Evolutionary conservation across 108 stramenopile genomes (phyloP), one percentile per base, ranked within the genome.

Genomic region (Phaeodactylum tricornutum): DNA sequence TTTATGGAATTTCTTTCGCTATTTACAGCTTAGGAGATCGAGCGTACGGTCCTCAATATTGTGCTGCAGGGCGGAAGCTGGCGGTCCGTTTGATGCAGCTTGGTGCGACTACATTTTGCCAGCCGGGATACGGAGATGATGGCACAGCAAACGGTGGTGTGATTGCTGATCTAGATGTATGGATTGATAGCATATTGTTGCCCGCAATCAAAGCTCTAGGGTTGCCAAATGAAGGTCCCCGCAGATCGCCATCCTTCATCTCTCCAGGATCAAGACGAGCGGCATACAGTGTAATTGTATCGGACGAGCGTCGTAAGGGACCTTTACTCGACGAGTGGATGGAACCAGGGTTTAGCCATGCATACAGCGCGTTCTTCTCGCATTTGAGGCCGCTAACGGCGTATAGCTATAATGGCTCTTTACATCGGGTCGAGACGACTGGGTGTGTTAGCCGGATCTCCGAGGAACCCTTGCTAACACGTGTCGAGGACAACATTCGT

Each of bases 51-150:
- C 78, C 75, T 14, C 74, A 77, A 34, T 90, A 81, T 54, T 85
- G 83, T 66, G 83, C 83, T 7, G 87, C 79, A 12, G 87, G 83
- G 12, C 62, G 87, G 21, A 90, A 90, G 51, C 56, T 85, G 59
- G 87, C 81, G 1, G 76, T 77, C 2, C 61, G 87, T 42, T 43
- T 90, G 45, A 36, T 81, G 30, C 87, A 85, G 59, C 61, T 90
- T 54, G 79, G 83, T 2, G 81, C 75, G 33, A 31, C 21, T 12
- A 49, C 74, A 12, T 32, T 57, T 2, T 81, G 82, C 57, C 49
- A 60, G 6, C 73, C 84, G 39, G 87, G 87, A 7, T 90, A 83
- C 66, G 87, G 87, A 0, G 87, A 90, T 66, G 87, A 90, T 58
- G 74, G 79, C 25, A 85, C 76, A 34, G 64, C 64, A 22, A 66